Evolutionary conservation across 2,329 filamentous ascomycete genomes (phyloP).

Genomic region (Cladophialophora carrionii): DNA sequence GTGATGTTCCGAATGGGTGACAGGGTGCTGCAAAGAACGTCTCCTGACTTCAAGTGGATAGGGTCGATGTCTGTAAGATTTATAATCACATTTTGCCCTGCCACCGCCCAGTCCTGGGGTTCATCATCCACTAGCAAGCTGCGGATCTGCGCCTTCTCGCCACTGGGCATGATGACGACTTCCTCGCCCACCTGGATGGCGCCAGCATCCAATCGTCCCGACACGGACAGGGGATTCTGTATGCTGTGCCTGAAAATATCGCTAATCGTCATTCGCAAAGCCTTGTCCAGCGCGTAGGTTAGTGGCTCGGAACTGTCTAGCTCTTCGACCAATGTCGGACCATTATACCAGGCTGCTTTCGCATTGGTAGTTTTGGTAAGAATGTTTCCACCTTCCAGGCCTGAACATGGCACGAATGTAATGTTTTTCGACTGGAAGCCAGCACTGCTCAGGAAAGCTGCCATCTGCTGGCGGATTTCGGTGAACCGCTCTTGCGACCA

Average conservation of each 20-base stretch:
- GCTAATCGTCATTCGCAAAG: constrained; percentile 81
- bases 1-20: constrained; percentile 71
- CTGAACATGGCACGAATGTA: constrained; percentile 85
- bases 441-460: constrained; percentile 77
- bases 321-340: constrained; percentile 77
- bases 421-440: constrained; percentile 82
- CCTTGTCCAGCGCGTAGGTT: constrained; percentile 71
- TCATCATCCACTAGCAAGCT: constrained; percentile 76
- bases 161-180: constrained; percentile 77
- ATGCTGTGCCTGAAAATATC: constrained; percentile 82
- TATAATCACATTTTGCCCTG: constrained; percentile 85
- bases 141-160: constrained; percentile 79
- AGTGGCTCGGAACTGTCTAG: constrained; percentile 77
- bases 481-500: constrained; percentile 85
- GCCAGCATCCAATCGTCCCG: constrained; percentile 83
- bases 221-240: constrained; percentile 80
- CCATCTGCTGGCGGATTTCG: constrained; percentile 81
- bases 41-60: constrained; percentile 77
- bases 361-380: constrained; percentile 50
- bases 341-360: constrained; percentile 75
- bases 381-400: constrained; percentile 86
- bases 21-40: constrained; percentile 76
- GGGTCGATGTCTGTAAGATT: constrained; percentile 84
- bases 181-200: constrained; percentile 82
- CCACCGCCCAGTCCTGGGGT: constrained; percentile 79